phyloP scores from a whole-genome alignment of 257 asterid genomes.

The Forsythia viridissima region DNA sequence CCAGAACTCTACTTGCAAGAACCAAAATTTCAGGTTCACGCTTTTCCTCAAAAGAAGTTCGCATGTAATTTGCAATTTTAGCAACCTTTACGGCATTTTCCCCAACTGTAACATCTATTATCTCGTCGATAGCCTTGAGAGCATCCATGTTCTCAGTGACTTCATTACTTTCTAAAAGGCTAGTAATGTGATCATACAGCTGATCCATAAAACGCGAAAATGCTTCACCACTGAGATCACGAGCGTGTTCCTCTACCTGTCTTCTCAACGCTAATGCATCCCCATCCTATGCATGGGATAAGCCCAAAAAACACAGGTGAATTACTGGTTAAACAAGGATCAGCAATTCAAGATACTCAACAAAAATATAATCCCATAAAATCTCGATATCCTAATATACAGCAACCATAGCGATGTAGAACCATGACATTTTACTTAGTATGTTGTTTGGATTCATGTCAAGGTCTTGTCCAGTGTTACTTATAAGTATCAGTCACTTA shows the following conservation, averaged over 20 bases:
- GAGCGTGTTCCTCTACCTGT: conserved; percentile 83
- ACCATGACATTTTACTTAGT: too few relatives aligned
- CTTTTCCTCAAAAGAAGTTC: conserved; percentile 83
- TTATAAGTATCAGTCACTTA: too few relatives aligned
- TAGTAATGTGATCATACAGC: conserved; percentile 74
- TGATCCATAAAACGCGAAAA: conserved; percentile 93
- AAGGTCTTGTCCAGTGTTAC: too few relatives aligned
- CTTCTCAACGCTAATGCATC: conserved; percentile 74
- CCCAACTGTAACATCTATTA: conserved; percentile 82
- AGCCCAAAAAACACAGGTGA: not conserved
- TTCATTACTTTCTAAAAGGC: conserved; percentile 80
- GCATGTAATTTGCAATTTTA: conserved; percentile 79
- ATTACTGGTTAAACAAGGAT: not conserved
- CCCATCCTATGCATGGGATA: conserved; percentile 66
- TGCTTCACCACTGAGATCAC: conserved; percentile 84
- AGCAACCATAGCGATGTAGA: too few relatives aligned
- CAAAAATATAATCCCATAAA: not conserved
- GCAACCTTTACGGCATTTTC: conserved; percentile 94
- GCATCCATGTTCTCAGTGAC: conserved; percentile 95
- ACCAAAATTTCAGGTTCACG: conserved; percentile 87
- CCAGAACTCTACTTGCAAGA: conserved; percentile 86
- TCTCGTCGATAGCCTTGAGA: conserved; percentile 91
- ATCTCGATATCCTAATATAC: not conserved
- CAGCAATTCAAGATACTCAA: not conserved
- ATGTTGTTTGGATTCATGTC: too few relatives aligned